Evolutionary conservation across 2,329 filamentous ascomycete species (phyloP), one percentile per base, ranked within the genome.

Genomic region (Parasarocladium wereldwijsianum): DNA sequence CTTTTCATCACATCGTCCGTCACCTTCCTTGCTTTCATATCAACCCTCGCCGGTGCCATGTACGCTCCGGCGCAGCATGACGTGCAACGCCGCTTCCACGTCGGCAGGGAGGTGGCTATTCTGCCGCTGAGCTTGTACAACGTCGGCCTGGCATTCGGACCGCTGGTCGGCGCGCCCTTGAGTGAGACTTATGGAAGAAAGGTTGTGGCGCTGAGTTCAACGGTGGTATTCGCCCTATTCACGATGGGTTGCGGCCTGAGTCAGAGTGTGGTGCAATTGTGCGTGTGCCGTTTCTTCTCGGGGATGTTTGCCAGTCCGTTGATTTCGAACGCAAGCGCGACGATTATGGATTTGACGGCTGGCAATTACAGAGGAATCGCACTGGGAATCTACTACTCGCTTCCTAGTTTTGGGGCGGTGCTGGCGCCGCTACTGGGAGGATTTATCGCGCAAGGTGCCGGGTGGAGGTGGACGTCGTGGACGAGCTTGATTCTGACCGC

Each of bases 1-100:
- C 82, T 80, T 76, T 78, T 74, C 42, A 76, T 70, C 44, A 90
- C 82, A 13, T 79, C 90, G 1, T 76, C 82, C 2, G 43, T 67
- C 12, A 79, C 75, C 5, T 78, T 75, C 41, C 80, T 82, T 45
- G 72, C 77, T 17, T 76, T 79, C 32, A 73, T 44, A 16, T 42
- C 35, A 10, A 44, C 40, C 6, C 33, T 43, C 22, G 41, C 38
- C 9, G 44, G 42, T 18, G 37, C 44, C 28, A 40, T 43, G 72
- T 4, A 45, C 29, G 43, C 43, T 2, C 43, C 43, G 12, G 42
- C 42, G 11, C 41, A 45, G 28, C 36, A 37, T n/a, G 36, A 36
- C 31, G 41, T 42, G 15, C 37, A 37, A 17, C 23, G 35, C 9
- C 24, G 32, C 22, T 39, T 45, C 10, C n/a, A 26, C 25, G 38